Evolutionary conservation across 2,329 filamentous ascomycete species (phyloP), one percentile per base, ranked within the genome.

Genomic region (Beauveria sp.): DNA sequence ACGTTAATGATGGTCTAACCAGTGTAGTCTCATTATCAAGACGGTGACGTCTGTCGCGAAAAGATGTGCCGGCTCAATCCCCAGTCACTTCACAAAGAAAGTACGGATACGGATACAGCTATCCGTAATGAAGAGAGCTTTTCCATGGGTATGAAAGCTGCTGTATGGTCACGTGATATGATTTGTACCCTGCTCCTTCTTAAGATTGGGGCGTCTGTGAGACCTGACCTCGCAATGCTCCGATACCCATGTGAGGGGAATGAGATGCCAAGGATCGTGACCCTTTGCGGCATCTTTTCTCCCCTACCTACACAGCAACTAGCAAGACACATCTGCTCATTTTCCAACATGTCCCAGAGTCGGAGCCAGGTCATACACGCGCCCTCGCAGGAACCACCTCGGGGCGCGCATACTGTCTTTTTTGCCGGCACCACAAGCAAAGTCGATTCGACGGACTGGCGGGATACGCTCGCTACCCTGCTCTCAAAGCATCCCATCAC

Each of bases 371-470:
- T 73, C 34, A 69, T 76, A 34, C 51, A 64, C 28, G 72, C 74
- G 0, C 71, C 73, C 6, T 69, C 64, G 20, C 53, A 46, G 22
- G 62, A 60, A 46, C 62, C 56, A 55, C 53, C 49, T 5, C 65
- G 34, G 12, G 66, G 67, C 1, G 52, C 50, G 2, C 71, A 68
- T 42, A 69, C 77, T 16, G 65, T 86, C 65, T 87, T 86, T 69
- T 77, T 85, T n/a, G 82, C 83, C 2, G 84, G 84, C 50, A 79
- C 77, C 49, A 85, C 83, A 22, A 79, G 74, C 61, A 74, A 74
- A 1, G 69, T 64, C 3, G 66, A 69, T 46, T 65, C 68, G 2
- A 45, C 72, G 2, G 76, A 81, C 67, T 86, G 83, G 83, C 82
- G 83, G 58, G 65, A 70, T 3, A 66, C 65, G 12, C 68, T 87